Evolutionary conservation across 2,329 filamentous ascomycete genomes (phyloP).

Genomic region (Ophiocordyceps camponoti-floridani): DNA sequence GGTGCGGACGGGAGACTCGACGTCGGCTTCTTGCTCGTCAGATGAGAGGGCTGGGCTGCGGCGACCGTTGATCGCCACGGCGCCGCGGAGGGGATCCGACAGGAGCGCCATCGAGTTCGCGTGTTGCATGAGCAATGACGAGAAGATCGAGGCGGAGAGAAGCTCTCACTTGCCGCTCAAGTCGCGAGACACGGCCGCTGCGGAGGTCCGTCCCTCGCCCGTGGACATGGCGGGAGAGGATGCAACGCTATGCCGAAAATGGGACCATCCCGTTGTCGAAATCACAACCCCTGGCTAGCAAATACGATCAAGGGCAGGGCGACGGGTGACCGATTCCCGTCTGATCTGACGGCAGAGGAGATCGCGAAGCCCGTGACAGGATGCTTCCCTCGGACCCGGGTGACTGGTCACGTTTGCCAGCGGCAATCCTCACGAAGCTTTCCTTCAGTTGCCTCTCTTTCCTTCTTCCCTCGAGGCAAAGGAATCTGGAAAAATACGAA

Average conservation of each 20-base stretch:
- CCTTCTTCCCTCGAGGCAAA: neutral
- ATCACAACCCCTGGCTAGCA: neutral
- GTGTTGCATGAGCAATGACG: no score
- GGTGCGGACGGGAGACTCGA: no score
- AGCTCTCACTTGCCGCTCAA: no score
- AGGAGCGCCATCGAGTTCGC: no score
- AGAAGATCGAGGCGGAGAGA: neutral
- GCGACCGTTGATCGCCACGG: no score
- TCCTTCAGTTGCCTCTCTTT: neutral
- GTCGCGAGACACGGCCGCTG: neutral
- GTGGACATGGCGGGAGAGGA: neutral
- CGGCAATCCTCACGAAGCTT: no score
- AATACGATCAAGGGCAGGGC: neutral
- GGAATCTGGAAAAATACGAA: neutral
- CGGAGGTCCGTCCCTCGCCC: neutral
- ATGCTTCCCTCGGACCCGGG: neutral
- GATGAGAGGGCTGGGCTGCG: no score
- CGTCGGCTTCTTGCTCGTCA: no score
- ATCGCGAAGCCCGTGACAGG: conserved; percentile 3
- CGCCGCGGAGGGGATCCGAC: no score
- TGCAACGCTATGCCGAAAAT: no score
- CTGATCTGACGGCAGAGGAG: conserved; percentile 2
- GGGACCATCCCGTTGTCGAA: neutral
- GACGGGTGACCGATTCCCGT: conserved; percentile 2
- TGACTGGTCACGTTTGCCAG: neutral